phyloP scores from a whole-genome alignment of 2,329 filamentous ascomycete genomes.

The Alternaria sp. region DNA sequence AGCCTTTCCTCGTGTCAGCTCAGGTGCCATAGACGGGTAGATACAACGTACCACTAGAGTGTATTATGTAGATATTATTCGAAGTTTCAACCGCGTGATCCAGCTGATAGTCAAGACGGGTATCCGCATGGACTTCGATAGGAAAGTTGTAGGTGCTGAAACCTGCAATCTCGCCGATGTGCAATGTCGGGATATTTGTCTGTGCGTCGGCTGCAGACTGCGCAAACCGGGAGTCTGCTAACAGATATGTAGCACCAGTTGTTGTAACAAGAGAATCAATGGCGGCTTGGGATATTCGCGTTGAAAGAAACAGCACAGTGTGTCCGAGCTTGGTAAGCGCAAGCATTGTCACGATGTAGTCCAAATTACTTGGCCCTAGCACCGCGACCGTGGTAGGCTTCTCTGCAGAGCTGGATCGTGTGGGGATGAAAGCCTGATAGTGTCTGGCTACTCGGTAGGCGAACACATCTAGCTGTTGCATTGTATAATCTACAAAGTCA shows the following conservation, averaged over 20 bases:
- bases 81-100: slow-evolving; percentile 25
- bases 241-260: slow-evolving; percentile 32
- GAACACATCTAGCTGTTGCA: slow-evolving; percentile 56
- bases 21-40: not conserved
- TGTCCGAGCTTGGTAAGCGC: slow-evolving; percentile 65
- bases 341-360: slow-evolving; percentile 64
- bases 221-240: slow-evolving; percentile 40
- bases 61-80: slow-evolving; percentile 37
- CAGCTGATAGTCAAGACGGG: slow-evolving; percentile 33
- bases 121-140: slow-evolving; percentile 37
- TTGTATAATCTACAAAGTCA: slow-evolving; percentile 58
- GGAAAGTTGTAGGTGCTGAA: slow-evolving; percentile 26
- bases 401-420: slow-evolving; percentile 19
- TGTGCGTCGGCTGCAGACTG: slow-evolving; percentile 40
- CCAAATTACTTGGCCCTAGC: slow-evolving; percentile 63
- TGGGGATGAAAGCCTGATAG: slow-evolving; percentile 32
- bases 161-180: slow-evolving; percentile 26
- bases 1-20: slow-evolving; percentile 51
- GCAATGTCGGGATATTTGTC: slow-evolving; percentile 13
- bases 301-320: slow-evolving; percentile 64
- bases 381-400: slow-evolving; percentile 55
- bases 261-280: slow-evolving; percentile 55
- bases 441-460: slow-evolving; percentile 39
- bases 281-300: slow-evolving; percentile 61
- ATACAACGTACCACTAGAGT: slow-evolving; percentile 36